Evolutionary conservation across 805 yeast genomes (phyloP), one percentile per base, ranked within the genome.

Genomic region (Alloascoidea africana): DNA sequence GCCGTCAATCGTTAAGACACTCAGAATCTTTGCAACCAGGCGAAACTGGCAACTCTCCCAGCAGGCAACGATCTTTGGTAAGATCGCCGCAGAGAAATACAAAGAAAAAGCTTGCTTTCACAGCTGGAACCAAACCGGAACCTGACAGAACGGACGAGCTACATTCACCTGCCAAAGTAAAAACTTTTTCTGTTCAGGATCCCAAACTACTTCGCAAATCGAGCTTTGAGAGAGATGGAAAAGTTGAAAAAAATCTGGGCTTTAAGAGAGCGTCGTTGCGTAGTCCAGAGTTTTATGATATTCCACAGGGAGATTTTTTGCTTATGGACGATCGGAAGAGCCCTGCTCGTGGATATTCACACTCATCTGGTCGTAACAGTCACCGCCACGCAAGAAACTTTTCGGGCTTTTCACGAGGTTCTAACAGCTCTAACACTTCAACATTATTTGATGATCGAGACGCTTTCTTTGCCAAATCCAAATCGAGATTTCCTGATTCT

Each of bases 391-490:
- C 13, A 8, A 23, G 8, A 8, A n/a, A 23, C 8, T 23, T n/a
- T n/a, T 8, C 8, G 36, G 19, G 35, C 39, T 32, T 36, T 18
- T 14, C 38, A 6, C 14, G 23, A 8, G 6, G 35, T 15, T 19
- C 11, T 8, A 27, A 4, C 32, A 14, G 33, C 4, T 27, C n/a
- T 34, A 14, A 16, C 30, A 35, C 30, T 33, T n/a, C 27, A 16
- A 36, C 14, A 36, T 15, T 33, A 39, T 23, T 27, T 43, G 17
- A 36, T 41, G 15, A 34, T 52, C 13, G 45, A 45, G 32, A 41
- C 43, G 11, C 47, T 53, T 35, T 53, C 53, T 41, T 49, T 54
- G n/a, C 58, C 56, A 2, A 42, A 40, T 30, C 44, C 47, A 11
- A 46, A 48, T 15, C 55, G 53, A 33, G 47, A 44, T 39, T 41